These are phyloP conservation scores for Cavenderia fasciculata DNA, from an alignment of 78 protist species.

Conservation along the genomic window DNA sequence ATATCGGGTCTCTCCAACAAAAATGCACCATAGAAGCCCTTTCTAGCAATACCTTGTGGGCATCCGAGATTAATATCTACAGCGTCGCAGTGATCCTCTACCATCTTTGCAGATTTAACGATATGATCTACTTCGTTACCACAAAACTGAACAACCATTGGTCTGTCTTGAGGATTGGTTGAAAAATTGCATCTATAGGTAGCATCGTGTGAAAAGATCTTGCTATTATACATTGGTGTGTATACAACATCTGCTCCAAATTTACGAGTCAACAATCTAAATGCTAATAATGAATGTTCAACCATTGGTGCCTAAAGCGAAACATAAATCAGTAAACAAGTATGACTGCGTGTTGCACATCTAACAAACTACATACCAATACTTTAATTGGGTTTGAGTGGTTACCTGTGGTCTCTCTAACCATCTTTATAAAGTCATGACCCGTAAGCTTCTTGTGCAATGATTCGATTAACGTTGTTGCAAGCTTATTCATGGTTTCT, in stretches of 20 bases:
- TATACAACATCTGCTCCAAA: conserved; percentile 84
- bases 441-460: too few relatives aligned
- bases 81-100: conserved; percentile 76
- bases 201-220: conserved; percentile 43
- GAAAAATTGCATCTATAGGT: conserved; percentile 60
- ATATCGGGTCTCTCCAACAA: conserved; percentile 69
- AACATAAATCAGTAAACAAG: too few relatives aligned
- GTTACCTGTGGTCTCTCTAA: too few relatives aligned
- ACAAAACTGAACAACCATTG: conserved; percentile 87
- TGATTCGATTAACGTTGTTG: too few relatives aligned
- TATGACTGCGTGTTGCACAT: too few relatives aligned
- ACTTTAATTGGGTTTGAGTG: too few relatives aligned
- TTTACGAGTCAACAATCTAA: conserved; percentile 77
- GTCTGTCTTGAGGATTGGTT: conserved; percentile 83
- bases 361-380: too few relatives aligned
- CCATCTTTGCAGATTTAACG: conserved; percentile 77
- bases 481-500: too few relatives aligned
- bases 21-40: conserved; percentile 82
- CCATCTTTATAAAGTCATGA: too few relatives aligned
- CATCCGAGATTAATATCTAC: conserved; percentile 85
- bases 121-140: conserved; percentile 88
- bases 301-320: conserved; percentile 87
- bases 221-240: conserved; percentile 90
- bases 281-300: conserved; percentile 81
- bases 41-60: conserved; percentile 80